Base-by-base conservation (phyloP, 2,329 filamentous ascomycete species). In the Diaporthe vaccinii region DNA sequence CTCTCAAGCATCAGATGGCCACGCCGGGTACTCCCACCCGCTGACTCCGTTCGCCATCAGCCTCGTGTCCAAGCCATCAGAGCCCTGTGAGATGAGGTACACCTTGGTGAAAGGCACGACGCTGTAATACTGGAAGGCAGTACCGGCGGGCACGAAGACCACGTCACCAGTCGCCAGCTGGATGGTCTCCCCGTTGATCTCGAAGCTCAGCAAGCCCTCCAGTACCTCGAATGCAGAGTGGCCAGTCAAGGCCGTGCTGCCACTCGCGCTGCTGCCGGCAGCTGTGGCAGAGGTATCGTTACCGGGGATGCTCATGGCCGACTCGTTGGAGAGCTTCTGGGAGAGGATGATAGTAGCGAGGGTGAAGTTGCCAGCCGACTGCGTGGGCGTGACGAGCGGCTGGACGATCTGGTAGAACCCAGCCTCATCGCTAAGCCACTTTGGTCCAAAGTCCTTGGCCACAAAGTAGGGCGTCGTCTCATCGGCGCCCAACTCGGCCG, bases 381-480 rank as follows among this genome's bases (percentile, higher is more conserved):
- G 84, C 22, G 78, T 76, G 7, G 81, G 78, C 3, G 85, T 85
- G 22, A 87, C 82, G 46, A 88, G 83, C 2, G 86, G 85, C 76
- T 85, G 82, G 3, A 88, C 79, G 73, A 88, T 82, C 78, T 86
- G 83, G 79, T 87, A 87, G 39, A 79, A 71, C 58, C 82, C 83
- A 25, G 79, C 78, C 62, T 81, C 78, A 28, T 79, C 79, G 77
- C 84, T 85, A 6, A 88, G 81, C 74, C 84, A 87, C 77, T 86
- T 87, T 14, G 85, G 85, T 0, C 86, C 86, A 74, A 85, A 86
- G 77, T 85, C 83, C 76, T 86, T 87, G 44, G 86, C 87, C 51
- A 87, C 76, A 76, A 85, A 87, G 77, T 84, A 86, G 1, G 86
- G 84, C 17, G 82, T 82, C 1, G 76, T 76, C 0, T 79, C 76